Evolutionary conservation across 2,329 filamentous ascomycete genomes (phyloP).

Genomic region (Calonectria pteridis): DNA sequence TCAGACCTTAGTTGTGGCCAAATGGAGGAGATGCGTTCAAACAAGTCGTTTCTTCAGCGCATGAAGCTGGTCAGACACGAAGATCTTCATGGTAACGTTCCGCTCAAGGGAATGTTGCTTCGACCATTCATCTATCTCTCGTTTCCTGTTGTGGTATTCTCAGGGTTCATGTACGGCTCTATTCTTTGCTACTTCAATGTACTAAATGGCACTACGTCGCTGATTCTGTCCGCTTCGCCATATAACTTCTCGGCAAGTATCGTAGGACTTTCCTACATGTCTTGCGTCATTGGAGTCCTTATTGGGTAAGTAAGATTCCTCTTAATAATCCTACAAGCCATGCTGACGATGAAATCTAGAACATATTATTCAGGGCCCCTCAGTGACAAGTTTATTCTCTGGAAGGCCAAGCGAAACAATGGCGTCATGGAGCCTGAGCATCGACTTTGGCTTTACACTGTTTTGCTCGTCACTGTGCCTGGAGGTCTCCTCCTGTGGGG

Average conservation of each 20-base stretch:
- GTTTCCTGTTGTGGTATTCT: conserved; percentile 21
- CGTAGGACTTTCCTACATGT: conserved; percentile 9
- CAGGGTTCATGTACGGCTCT: conserved; percentile 22
- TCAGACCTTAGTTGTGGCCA: neutral
- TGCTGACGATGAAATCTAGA: neutral
- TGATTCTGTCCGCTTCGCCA: conserved; percentile 13
- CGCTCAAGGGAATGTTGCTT: neutral
- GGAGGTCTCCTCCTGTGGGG: conserved; percentile 45
- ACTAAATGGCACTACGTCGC: conserved; percentile 21
- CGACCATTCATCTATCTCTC: conserved; percentile 21
- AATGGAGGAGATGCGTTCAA: neutral
- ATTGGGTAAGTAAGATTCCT: neutral
- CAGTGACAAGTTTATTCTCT: conserved; percentile 52
- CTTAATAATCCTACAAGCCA: neutral
- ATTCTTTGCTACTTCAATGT: conserved; percentile 22
- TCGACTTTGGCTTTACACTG: conserved; percentile 52
- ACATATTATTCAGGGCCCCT: conserved; percentile 45
- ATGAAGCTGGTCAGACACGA: neutral
- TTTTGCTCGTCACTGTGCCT: conserved; percentile 40
- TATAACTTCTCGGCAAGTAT: conserved; percentile 24
- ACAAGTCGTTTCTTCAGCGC: conserved; percentile 7
- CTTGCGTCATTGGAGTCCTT: conserved; percentile 3
- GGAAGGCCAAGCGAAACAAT: conserved; percentile 52
- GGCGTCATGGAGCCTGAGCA: conserved; percentile 56
- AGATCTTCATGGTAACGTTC: neutral